Evolutionary conservation across 768 basidiomycete genomes (phyloP).

Genomic region (Phaeotremella fagi): DNA sequence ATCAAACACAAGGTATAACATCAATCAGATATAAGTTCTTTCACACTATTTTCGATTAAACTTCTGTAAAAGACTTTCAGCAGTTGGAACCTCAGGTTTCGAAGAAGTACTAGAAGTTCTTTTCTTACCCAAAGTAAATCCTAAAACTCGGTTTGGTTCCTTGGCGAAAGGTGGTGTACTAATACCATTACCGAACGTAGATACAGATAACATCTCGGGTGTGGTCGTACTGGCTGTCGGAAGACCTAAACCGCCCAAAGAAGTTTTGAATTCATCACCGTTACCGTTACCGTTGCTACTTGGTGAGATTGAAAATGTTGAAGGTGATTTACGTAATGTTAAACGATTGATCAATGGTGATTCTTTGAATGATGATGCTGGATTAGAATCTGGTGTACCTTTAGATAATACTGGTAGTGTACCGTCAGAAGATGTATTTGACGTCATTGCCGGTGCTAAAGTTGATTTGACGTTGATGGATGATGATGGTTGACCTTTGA

Average conservation of each 20-base stretch:
- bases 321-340: background rate
- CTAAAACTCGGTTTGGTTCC: background rate
- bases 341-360: background rate
- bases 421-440: conserved; percentile 12
- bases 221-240: background rate
- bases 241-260: background rate
- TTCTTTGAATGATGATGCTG: background rate
- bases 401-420: background rate
- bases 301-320: background rate
- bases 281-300: background rate
- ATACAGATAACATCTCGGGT: too few relatives aligned
- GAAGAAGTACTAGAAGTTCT: background rate
- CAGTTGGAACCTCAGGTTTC: background rate
- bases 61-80: background rate
- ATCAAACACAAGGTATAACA: too few relatives aligned
- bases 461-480: conserved; percentile 5
- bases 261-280: background rate
- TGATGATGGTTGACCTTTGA: conserved; percentile 4
- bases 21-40: too few relatives aligned
- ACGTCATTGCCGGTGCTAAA: conserved; percentile 30
- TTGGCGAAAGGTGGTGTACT: background rate
- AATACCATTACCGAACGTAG: background rate
- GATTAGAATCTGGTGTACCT: background rate
- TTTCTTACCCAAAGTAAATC: background rate
- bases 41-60: too few relatives aligned